Evolutionary conservation across 2,329 filamentous ascomycete species (phyloP).

Genomic region (Dactylellina cionopaga): DNA sequence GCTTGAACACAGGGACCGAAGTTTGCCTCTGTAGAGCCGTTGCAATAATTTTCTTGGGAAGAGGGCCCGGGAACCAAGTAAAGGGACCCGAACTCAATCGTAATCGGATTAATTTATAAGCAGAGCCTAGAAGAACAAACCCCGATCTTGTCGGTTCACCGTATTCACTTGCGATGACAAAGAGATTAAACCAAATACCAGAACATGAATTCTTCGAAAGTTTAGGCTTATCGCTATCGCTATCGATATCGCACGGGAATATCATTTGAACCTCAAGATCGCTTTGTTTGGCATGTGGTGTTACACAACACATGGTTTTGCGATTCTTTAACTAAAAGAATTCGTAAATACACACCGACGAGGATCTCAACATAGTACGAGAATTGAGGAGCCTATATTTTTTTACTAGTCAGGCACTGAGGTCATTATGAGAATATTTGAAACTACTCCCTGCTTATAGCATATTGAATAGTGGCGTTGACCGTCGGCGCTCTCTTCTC

Average conservation of each 20-base stretch:
- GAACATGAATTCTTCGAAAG: too few relatives aligned
- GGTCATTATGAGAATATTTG: neutral
- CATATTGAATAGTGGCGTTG: slow-evolving; percentile 47
- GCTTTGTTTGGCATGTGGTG: neutral
- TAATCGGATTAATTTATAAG: slow-evolving; percentile 43
- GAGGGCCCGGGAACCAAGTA: slow-evolving; percentile 49
- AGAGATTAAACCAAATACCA: too few relatives aligned
- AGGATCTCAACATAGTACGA: slow-evolving; percentile 51
- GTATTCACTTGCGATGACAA: too few relatives aligned
- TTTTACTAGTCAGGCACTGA: slow-evolving; percentile 4
- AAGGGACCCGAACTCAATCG: slow-evolving; percentile 48
- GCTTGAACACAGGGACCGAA: slow-evolving; percentile 33
- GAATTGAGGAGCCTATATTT: slow-evolving; percentile 46
- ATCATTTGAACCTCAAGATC: neutral
- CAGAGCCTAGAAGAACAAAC: slow-evolving; percentile 31
- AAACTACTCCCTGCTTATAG: slow-evolving; percentile 15
- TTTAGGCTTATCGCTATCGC: slow-evolving; percentile 19
- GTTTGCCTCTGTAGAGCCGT: slow-evolving; percentile 8
- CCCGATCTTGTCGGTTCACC: neutral
- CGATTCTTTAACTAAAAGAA: neutral
- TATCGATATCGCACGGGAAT: too few relatives aligned
- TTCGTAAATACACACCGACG: slow-evolving; percentile 36
- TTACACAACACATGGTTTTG: slow-evolving; percentile 21
- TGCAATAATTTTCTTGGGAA: slow-evolving; percentile 40
- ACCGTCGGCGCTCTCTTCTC: slow-evolving; percentile 40